A percentile compares a stretch with the other conserved stretches of the same genome.
These are phyloP conservation scores for Leccinum fallax DNA, from an alignment of 1,284 basidiomycete genomes.

Conservation along the genomic window DNA sequence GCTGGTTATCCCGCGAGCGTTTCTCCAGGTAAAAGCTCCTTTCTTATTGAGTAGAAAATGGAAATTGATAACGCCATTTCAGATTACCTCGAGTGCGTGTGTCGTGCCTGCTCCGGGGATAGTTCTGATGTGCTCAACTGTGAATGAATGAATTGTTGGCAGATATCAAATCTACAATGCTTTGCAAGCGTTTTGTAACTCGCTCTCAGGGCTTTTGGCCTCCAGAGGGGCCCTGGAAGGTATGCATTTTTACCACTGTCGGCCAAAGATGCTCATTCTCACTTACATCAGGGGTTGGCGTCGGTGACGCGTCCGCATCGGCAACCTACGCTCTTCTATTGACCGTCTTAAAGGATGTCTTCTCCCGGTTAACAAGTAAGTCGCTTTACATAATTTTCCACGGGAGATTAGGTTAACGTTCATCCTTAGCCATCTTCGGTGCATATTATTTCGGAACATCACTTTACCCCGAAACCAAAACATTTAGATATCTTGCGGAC, in stretches of 20 bases:
- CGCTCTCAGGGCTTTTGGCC: conserved; percentile 60
- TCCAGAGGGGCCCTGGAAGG: conserved; percentile 72
- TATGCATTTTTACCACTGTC: conserved; percentile 37
- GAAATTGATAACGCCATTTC: background rate
- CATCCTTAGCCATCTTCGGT: conserved; percentile 54
- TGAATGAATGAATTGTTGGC: background rate
- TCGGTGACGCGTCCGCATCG: conserved; percentile 64
- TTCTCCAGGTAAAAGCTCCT: conserved; percentile 50
- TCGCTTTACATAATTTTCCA: conserved; percentile 1
- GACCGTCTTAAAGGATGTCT: conserved; percentile 63
- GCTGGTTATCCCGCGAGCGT: conserved; percentile 62
- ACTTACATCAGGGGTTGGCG: conserved; percentile 55
- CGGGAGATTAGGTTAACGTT: background rate
- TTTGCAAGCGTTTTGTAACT: conserved; percentile 69
- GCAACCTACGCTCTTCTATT: conserved; percentile 66
- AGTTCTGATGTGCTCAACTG: conserved; percentile 2
- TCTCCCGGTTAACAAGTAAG: conserved; percentile 64
- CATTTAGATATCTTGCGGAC: conserved; percentile 70
- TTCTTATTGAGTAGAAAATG: background rate
- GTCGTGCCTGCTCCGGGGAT: background rate
- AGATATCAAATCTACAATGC: conserved; percentile 68
- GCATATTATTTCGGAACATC: conserved; percentile 65
- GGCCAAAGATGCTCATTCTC: background rate
- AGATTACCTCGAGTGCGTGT: conserved; percentile 38
- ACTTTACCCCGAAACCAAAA: conserved; percentile 69